Conservation (phyloP, 257 asterid species). For the Oldenlandia corymbosa region DNA sequence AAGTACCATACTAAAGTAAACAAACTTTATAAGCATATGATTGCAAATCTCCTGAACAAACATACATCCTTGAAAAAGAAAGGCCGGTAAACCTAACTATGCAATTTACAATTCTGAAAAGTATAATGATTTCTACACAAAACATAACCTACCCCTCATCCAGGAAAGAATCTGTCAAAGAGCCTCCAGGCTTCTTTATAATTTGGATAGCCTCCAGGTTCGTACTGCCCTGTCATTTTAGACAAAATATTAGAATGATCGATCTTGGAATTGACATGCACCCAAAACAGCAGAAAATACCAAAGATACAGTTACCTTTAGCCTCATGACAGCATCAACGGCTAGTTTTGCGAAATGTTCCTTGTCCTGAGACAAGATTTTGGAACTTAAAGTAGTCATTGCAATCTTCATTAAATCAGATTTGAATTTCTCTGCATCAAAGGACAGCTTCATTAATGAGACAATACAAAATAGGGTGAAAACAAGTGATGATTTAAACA, state of each 20-base stretch:
- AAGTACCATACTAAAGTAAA: neutral
- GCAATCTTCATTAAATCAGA: slow-evolving; percentile 78
- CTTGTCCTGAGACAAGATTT: slow-evolving; percentile 87
- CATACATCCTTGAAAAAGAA: neutral
- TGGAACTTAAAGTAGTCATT: slow-evolving; percentile 92
- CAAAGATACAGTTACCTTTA: slow-evolving; percentile 47
- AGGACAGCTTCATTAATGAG: neutral
- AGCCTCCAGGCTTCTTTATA: slow-evolving; percentile 92
- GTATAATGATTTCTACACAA: neutral
- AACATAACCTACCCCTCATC: slow-evolving; percentile 64
- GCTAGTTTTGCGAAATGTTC: slow-evolving; percentile 81
- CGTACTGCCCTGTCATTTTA: slow-evolving; percentile 73
- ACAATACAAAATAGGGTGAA: neutral
- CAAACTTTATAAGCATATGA: neutral
- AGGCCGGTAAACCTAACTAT: neutral
- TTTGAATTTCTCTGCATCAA: slow-evolving; percentile 56
- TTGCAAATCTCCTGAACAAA: neutral
- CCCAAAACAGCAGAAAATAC: slow-evolving; percentile 1
- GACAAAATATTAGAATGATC: slow-evolving; percentile 14
- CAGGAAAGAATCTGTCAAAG: slow-evolving; percentile 75
- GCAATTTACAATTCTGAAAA: neutral
- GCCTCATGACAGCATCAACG: slow-evolving; percentile 88
- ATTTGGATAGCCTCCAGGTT: slow-evolving; percentile 89
- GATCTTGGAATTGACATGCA: neutral
- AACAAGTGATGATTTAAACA: neutral